Evolutionary conservation across 2,329 filamentous ascomycete species (phyloP).

Genomic region (Aspergillus tamarii): DNA sequence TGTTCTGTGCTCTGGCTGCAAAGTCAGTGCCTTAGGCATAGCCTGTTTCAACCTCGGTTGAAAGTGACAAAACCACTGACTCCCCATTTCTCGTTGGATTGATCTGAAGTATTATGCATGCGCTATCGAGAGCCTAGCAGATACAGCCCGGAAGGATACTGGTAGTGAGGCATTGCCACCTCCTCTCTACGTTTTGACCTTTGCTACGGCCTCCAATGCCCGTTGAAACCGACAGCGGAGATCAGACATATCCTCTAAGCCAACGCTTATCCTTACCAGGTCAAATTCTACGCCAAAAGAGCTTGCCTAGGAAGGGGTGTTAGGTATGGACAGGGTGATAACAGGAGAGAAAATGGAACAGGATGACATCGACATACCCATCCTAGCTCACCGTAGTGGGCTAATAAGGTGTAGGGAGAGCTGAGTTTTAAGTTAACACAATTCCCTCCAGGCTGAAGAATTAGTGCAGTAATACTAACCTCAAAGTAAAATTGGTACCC

Average conservation of each 20-base stretch:
- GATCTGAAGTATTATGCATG: not conserved
- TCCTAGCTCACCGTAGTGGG: constrained; percentile 88
- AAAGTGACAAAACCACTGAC: too few relatives aligned
- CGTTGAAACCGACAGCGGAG: constrained; percentile 66
- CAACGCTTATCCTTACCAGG: constrained; percentile 84
- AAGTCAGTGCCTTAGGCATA: too few relatives aligned
- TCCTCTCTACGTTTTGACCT: constrained; percentile 46
- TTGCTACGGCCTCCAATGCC: constrained; percentile 66
- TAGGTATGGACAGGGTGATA: not conserved
- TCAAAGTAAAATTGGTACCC: constrained; percentile 94
- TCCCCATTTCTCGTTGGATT: too few relatives aligned
- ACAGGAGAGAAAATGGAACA: not conserved
- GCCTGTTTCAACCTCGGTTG: too few relatives aligned
- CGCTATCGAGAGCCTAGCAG: not conserved
- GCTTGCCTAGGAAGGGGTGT: constrained; percentile 55
- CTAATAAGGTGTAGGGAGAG: constrained; percentile 87
- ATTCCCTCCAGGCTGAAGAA: not conserved
- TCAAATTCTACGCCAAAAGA: constrained; percentile 79
- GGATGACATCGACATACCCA: constrained; percentile 62
- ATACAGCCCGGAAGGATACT: constrained; percentile 51
- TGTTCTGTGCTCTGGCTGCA: too few relatives aligned
- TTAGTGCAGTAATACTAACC: constrained; percentile 36
- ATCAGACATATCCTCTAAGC: constrained; percentile 75
- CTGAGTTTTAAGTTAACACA: constrained; percentile 39
- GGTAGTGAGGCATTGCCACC: constrained; percentile 28